A percentile compares a stretch with the other conserved stretches of the same genome.
Conservation (phyloP, 177 flowering plant species). For the Vitis hybrid region DNA sequence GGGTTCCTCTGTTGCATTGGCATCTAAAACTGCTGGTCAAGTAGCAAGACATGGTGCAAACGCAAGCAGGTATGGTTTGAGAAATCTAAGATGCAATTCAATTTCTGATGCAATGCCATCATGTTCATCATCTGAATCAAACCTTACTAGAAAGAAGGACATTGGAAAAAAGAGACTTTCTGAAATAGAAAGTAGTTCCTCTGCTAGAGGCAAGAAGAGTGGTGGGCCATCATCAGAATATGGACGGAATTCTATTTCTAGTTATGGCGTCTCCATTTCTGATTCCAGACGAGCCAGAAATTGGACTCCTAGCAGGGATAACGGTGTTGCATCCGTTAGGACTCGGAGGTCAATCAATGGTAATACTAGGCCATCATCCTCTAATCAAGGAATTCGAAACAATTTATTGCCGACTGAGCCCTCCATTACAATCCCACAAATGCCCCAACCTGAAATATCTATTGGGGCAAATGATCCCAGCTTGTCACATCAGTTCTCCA, state of each 20-base stretch:
- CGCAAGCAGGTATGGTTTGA: constrained; percentile 44
- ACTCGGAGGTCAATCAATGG: constrained; percentile 43
- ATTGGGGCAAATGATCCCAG: constrained; percentile 19
- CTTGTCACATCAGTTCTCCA: constrained; percentile 26
- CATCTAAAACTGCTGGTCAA: constrained; percentile 27
- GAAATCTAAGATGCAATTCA: constrained; percentile 55
- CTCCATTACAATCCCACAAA: constrained; percentile 12
- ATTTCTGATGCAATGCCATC: constrained; percentile 53
- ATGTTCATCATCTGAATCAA: constrained; percentile 46
- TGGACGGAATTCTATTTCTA: constrained; percentile 26
- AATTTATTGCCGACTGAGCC: constrained; percentile 24
- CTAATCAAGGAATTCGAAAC: constrained; percentile 35
- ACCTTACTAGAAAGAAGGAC: constrained; percentile 31
- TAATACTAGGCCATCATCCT: constrained; percentile 32
- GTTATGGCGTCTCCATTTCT: constrained; percentile 37
- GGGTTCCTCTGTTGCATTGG: constrained; percentile 30
- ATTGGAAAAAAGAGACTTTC: constrained; percentile 36
- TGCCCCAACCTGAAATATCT: constrained; percentile 28
- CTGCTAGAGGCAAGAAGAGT: constrained; percentile 51
- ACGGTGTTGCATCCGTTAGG: constrained; percentile 45
- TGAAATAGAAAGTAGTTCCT: constrained; percentile 61
- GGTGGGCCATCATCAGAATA: constrained; percentile 25
- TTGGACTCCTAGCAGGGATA: constrained; percentile 27
- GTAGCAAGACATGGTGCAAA: constrained; percentile 25
- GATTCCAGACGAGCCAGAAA: constrained; percentile 48